Conservation (phyloP, 2,329 filamentous ascomycete species). For the Esteya vermicola region DNA sequence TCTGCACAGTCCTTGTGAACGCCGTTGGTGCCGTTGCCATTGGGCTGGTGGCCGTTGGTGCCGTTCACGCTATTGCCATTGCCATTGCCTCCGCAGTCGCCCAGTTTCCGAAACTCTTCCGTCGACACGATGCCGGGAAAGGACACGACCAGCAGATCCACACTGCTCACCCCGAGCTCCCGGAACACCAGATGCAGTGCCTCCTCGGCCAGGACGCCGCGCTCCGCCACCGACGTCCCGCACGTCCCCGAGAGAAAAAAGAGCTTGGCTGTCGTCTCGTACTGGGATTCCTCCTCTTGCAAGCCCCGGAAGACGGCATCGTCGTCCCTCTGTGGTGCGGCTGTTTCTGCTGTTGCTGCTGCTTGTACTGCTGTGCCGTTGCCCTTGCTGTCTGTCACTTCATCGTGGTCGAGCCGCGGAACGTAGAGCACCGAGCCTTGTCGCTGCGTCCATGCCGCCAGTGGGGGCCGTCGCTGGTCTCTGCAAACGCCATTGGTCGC, state of each 20-base stretch:
- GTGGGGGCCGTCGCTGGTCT: slow-evolving; percentile 15
- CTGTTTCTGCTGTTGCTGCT: too few relatives aligned
- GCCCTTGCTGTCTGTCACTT: background rate
- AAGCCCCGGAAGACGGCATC: slow-evolving; percentile 31
- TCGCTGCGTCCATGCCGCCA: slow-evolving; percentile 52
- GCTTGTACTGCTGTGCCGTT: too few relatives aligned
- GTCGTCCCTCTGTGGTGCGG: too few relatives aligned
- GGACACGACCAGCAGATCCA: slow-evolving; percentile 83
- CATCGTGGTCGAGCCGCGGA: slow-evolving; percentile 52
- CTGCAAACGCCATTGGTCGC: slow-evolving; percentile 1
- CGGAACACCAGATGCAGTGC: slow-evolving; percentile 68
- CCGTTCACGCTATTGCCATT: slow-evolving; percentile 36
- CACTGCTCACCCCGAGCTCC: slow-evolving; percentile 58
- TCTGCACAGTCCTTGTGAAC: slow-evolving; percentile 45
- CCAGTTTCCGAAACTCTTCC: too few relatives aligned
- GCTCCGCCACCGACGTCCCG: slow-evolving; percentile 42
- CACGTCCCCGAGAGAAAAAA: slow-evolving; percentile 74
- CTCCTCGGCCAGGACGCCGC: slow-evolving; percentile 58
- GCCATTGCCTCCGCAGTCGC: background rate
- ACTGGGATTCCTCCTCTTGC: slow-evolving; percentile 66
- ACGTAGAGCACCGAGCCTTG: slow-evolving; percentile 53
- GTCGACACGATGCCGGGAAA: slow-evolving; percentile 75
- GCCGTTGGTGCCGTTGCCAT: slow-evolving; percentile 47
- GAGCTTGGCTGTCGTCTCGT: slow-evolving; percentile 90
- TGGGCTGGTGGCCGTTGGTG: slow-evolving; percentile 69